These are phyloP conservation scores for Physcomitrium patens DNA, from an alignment of 225 moss, liverwort and hornwort species.

Conservation along the genomic window DNA sequence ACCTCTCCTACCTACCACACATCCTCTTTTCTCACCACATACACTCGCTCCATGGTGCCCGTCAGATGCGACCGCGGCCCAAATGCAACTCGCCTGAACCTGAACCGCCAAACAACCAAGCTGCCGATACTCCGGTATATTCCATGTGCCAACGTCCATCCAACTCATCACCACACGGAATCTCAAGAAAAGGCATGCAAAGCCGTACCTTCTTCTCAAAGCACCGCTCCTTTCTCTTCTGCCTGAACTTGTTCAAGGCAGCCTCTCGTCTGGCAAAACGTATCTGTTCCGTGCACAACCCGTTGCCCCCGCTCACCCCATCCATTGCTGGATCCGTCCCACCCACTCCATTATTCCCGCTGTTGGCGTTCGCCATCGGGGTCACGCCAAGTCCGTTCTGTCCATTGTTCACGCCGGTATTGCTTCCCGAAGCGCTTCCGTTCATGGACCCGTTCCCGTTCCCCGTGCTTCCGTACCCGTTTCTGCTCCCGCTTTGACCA, in stretches of 20 bases:
- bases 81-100: too few species aligned
- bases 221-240: slow-evolving; percentile 92
- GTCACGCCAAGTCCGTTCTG: slow-evolving; percentile 60
- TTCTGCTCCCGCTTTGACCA: slow-evolving; percentile 86
- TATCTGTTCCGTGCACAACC: slow-evolving; percentile 64
- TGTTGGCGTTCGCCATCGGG: slow-evolving; percentile 38
- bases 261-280: slow-evolving; percentile 84
- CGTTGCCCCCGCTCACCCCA: slow-evolving; percentile 41
- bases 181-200: neutral
- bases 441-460: slow-evolving; percentile 75
- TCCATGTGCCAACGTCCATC: neutral
- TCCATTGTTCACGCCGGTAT: slow-evolving; percentile 61
- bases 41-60: too few species aligned
- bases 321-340: slow-evolving; percentile 45
- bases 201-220: slow-evolving; percentile 89
- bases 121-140: neutral
- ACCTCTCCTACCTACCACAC: neutral
- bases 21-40: too few species aligned
- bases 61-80: too few species aligned
- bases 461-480: slow-evolving; percentile 75
- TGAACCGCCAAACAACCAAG: too few species aligned
- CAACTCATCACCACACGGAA: neutral
- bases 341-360: slow-evolving; percentile 43
- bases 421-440: slow-evolving; percentile 84
- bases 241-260: slow-evolving; percentile 90